Conservation (phyloP, 257 asterid species). For the Echium plantagineum region DNA sequence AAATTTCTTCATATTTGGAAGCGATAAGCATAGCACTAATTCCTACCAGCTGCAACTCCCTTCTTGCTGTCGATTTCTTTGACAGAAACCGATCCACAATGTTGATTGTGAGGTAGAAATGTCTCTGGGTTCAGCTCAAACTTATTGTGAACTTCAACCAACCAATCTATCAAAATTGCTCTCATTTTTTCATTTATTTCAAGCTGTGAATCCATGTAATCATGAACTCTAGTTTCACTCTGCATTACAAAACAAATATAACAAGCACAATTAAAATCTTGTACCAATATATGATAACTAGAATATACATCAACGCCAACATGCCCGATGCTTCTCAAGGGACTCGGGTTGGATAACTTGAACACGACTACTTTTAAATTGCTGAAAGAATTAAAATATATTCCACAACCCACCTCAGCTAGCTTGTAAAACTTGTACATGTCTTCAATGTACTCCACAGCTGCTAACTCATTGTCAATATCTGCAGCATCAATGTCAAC, state of each 20-base stretch:
- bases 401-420: constrained; percentile 42
- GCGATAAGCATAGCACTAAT: constrained; percentile 76
- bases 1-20: constrained; percentile 85
- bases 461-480: constrained; percentile 60
- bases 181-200: constrained; percentile 70
- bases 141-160: constrained; percentile 73
- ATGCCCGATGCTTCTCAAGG: too few relatives aligned
- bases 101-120: constrained; percentile 70
- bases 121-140: constrained; percentile 79
- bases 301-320: not conserved
- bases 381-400: not conserved
- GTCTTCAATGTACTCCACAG: constrained; percentile 78
- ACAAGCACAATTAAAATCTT: not conserved
- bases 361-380: too few relatives aligned
- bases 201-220: constrained; percentile 66
- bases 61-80: constrained; percentile 26
- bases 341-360: too few relatives aligned
- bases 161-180: constrained; percentile 80
- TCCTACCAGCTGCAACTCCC: constrained; percentile 75
- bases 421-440: constrained; percentile 68
- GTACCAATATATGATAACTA: not conserved
- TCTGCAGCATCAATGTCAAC: constrained; percentile 77
- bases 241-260: constrained; percentile 15
- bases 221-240: constrained; percentile 56
- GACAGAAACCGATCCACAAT: constrained; percentile 72